These are phyloP conservation scores for Trypanosoma cruzi DNA, from an alignment of 208 protist genomes.

Conservation along the genomic window DNA sequence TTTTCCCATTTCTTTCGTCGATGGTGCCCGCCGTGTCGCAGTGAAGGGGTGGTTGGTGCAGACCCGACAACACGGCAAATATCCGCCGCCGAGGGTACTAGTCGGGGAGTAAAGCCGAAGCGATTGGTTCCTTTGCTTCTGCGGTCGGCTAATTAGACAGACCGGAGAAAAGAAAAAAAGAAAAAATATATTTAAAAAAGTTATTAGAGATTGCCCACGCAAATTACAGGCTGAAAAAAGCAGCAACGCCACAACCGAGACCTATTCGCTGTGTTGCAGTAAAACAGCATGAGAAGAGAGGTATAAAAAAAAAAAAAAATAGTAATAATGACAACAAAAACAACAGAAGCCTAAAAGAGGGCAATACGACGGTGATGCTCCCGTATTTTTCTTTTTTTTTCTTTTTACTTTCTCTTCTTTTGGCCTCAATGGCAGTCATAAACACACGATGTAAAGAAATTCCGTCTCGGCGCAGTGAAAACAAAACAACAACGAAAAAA, in stretches of 20 bases:
- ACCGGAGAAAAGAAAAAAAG: too few species aligned
- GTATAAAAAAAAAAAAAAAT: too few species aligned
- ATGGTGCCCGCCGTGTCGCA: not conserved
- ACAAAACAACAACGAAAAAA: conserved; percentile 23
- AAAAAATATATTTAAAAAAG: too few species aligned
- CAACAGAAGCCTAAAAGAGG: too few species aligned
- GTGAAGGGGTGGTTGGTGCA: not conserved
- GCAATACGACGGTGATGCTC: too few species aligned
- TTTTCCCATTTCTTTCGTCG: not conserved
- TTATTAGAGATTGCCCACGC: too few species aligned
- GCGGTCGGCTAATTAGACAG: not conserved
- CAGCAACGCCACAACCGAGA: too few species aligned
- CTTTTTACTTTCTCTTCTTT: not conserved
- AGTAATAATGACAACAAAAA: too few species aligned
- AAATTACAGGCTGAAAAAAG: too few species aligned
- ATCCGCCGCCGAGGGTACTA: not conserved
- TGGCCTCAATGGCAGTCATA: too few species aligned
- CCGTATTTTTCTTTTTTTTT: not conserved
- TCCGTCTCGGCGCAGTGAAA: not conserved
- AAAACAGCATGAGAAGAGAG: too few species aligned
- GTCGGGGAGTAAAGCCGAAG: not conserved
- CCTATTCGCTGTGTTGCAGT: too few species aligned
- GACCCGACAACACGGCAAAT: not conserved
- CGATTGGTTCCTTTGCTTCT: not conserved
- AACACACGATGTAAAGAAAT: not conserved